Percentiles rank a stretch among this genome's conserved stretches.
Conservation (phyloP, 1,284 basidiomycete genomes). For the Cryptococcus sp. region DNA sequence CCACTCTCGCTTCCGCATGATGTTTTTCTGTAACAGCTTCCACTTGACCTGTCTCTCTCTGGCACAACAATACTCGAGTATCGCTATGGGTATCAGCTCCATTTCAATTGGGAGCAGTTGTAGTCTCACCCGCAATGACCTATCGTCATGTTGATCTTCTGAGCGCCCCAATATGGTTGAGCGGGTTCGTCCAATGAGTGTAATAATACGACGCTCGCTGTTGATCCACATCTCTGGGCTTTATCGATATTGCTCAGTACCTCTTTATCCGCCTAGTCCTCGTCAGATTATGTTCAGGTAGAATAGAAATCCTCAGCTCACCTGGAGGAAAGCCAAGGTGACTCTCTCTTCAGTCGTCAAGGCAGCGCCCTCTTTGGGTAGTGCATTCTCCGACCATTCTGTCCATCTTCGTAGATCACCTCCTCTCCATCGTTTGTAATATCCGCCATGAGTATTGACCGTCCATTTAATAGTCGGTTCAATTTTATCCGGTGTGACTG, state of each 20-base stretch:
- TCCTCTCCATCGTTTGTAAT: conserved; percentile 80
- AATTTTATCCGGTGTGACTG: conserved; percentile 61
- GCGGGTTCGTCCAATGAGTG: conserved; percentile 74
- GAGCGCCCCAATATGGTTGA: conserved; percentile 71
- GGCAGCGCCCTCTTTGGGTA: conserved; percentile 27
- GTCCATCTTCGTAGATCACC: conserved; percentile 56
- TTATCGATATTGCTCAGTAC: conserved; percentile 58
- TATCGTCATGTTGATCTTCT: conserved; percentile 70
- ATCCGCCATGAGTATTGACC: conserved; percentile 61
- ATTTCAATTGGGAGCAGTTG: neutral
- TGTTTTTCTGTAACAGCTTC: conserved; percentile 83
- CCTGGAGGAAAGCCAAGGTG: conserved; percentile 79
- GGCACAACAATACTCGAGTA: conserved; percentile 79
- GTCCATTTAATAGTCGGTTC: conserved; percentile 71
- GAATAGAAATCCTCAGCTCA: too few species aligned
- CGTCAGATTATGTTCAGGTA: neutral
- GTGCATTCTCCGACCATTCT: conserved; percentile 12
- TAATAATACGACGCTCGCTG: conserved; percentile 80
- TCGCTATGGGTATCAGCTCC: conserved; percentile 56
- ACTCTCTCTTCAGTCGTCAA: conserved; percentile 78
- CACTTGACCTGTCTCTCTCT: conserved; percentile 65
- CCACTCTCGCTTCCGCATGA: conserved; percentile 82
- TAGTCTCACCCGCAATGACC: conserved; percentile 78
- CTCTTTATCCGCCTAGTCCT: conserved; percentile 56
- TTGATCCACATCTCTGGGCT: conserved; percentile 61